phyloP scores from a whole-genome alignment of 495 filamentous ascomycete genomes.

The Xylaria flabelliformis region DNA sequence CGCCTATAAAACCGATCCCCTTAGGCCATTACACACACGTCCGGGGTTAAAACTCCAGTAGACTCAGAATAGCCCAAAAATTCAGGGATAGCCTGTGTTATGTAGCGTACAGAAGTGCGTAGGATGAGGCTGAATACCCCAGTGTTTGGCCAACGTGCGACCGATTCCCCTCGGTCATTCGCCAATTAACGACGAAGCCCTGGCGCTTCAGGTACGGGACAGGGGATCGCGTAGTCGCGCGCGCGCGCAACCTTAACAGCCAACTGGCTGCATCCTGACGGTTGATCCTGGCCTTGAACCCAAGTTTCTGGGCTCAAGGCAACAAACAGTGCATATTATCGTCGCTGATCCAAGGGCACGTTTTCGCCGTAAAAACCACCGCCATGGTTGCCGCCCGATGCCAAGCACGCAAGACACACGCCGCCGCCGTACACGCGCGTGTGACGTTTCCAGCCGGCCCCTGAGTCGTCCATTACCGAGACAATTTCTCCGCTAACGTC shows the following conservation, averaged over 20 bases:
- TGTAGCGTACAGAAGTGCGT: conserved; percentile 3
- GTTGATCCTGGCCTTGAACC: background rate
- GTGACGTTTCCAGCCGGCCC: conserved; percentile 56
- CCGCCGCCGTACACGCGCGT: conserved; percentile 59
- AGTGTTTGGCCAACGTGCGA: conserved; percentile 1
- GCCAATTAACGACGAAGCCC: conserved; percentile 24
- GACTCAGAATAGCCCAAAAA: background rate
- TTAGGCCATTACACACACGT: conserved; percentile 3
- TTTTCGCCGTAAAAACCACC: conserved; percentile 59
- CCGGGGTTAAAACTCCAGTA: background rate
- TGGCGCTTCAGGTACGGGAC: conserved; percentile 6
- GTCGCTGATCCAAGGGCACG: conserved; percentile 54
- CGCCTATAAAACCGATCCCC: conserved; percentile 6
- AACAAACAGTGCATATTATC: conserved; percentile 36
- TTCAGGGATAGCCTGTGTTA: conserved; percentile 8
- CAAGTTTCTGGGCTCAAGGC: background rate
- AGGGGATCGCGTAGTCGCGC: background rate
- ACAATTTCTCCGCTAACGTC: conserved; percentile 53
- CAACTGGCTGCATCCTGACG: background rate
- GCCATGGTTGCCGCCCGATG: conserved; percentile 44
- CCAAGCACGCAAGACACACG: conserved; percentile 54
- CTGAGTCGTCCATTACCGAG: conserved; percentile 51
- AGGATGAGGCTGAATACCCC: conserved; percentile 14
- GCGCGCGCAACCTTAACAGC: conserved; percentile 7
- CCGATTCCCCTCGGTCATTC: conserved; percentile 4